phyloP scores from a whole-genome alignment of 495 filamentous ascomycete species.

The Neurospora sp. region DNA sequence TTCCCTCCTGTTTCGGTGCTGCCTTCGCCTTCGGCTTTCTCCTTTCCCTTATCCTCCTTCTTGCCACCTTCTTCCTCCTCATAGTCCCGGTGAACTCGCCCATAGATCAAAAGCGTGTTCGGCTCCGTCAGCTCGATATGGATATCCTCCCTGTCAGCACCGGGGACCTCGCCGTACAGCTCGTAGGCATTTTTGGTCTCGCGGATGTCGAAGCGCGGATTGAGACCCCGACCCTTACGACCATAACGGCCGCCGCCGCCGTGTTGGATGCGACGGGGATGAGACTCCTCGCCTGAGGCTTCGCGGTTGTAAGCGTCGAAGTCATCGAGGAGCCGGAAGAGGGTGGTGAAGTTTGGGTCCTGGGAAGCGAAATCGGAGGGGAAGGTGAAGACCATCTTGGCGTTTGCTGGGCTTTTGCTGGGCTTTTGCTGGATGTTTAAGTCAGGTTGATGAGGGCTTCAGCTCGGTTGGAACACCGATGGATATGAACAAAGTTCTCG shows the following conservation, averaged over 20 bases:
- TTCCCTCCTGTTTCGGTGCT: background rate
- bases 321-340: constrained; percentile 64
- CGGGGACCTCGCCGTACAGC: constrained; percentile 73
- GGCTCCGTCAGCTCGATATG: constrained; percentile 69
- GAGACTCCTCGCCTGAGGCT: constrained; percentile 5
- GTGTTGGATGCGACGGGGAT: background rate
- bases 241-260: background rate
- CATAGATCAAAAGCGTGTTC: constrained; percentile 55
- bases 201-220: constrained; percentile 58
- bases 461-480: background rate
- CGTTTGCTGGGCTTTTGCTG: constrained; percentile 3
- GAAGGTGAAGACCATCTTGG: constrained; percentile 19
- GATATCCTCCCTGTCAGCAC: constrained; percentile 60
- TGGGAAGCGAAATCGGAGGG: constrained; percentile 13
- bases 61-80: background rate
- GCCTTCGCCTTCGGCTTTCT: background rate
- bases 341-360: constrained; percentile 43
- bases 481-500: background rate
- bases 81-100: constrained; percentile 46
- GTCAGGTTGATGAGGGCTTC: background rate
- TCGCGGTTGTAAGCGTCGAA: constrained; percentile 42
- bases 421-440: background rate
- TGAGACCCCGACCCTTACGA: constrained; percentile 16
- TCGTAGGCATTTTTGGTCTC: constrained; percentile 54
- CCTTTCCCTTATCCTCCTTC: constrained; percentile 1